Base-by-base conservation (phyloP, 495 filamentous ascomycete genomes). In the Cudoniella acicularis region DNA sequence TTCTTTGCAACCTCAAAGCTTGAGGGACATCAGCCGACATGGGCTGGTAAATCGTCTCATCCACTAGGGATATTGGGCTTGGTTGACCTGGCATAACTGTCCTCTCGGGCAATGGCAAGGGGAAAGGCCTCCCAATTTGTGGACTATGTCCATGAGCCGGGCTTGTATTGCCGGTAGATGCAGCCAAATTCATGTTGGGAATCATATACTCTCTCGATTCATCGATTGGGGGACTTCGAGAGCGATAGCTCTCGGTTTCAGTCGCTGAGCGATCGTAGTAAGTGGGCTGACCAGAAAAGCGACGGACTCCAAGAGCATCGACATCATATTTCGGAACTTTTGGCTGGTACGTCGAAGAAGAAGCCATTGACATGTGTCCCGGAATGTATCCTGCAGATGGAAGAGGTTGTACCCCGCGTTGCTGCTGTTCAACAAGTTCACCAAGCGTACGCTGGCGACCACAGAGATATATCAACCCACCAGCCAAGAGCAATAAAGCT, bases 211-310 rank as follows among this genome's bases (percentile, higher is more conserved):
- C 45, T 11, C 41, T 40, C 20, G 9, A 10, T 20, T 60, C 52
- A 42, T 60, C 52, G 8, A 51, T 18, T 13, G 51, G 51, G 8
- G 58, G 52, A 21, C 25, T 55, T 18, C 43, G 17, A 8, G 58
- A 54, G 24, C 52, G 43, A 27, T 55, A 60, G 45, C 51, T 55
- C 46, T 55, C 58, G 2, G 42, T 43, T 8, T 50, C 58, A 10
- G n/a, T n/a, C 2, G 21, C 42, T 21, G 23, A 36, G 17, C 41
- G 49, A 0, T 54, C 40, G 43, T 59, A 52, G 10, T n/a, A 20
- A 6, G 22, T 22, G 18, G 18, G 25, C 18, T 47, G 49, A 24
- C 17, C 10, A 1, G 58, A 60, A 36, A 36, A 49, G 1, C 40
- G 36, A 0, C 21, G 23, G n/a, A 8, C 26, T 13, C 46, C n/a